A percentile compares a stretch with the other conserved stretches of the same genome.
phyloP scores from a whole-genome alignment of 1,139 yeast genomes.

The Candida mesenterica region DNA sequence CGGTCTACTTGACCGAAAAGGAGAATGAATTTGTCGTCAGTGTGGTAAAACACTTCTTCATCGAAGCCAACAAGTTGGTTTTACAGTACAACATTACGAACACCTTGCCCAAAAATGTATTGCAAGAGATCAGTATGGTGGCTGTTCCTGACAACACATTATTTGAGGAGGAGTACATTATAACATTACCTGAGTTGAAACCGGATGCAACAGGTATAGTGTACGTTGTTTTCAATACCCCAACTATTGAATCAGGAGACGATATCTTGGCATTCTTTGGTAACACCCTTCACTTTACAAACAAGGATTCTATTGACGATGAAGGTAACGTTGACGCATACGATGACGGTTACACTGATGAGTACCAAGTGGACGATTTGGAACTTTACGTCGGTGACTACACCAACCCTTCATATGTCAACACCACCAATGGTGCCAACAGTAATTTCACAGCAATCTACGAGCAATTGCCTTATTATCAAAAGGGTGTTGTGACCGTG shows the following conservation, averaged over 20 bases:
- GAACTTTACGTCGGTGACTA: constrained; percentile 80
- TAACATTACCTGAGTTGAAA: constrained; percentile 69
- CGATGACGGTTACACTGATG: constrained; percentile 92
- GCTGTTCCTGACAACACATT: constrained; percentile 62
- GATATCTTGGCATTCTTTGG: constrained; percentile 56
- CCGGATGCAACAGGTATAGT: constrained; percentile 75
- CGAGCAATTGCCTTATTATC: constrained; percentile 58
- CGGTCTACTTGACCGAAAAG: constrained; percentile 76
- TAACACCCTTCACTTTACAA: constrained; percentile 70
- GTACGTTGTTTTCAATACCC: constrained; percentile 73
- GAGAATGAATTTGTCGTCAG: constrained; percentile 93
- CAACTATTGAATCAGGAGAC: constrained; percentile 35
- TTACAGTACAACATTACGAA: constrained; percentile 83
- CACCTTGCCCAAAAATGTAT: constrained; percentile 73
- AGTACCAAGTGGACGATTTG: constrained; percentile 84
- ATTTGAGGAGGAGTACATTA: constrained; percentile 60
- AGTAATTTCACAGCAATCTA: constrained; percentile 74
- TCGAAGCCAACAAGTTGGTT: constrained; percentile 64
- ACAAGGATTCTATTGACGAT: constrained; percentile 82
- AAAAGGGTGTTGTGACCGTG: constrained; percentile 37
- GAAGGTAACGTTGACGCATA: constrained; percentile 86
- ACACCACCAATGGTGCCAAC: constrained; percentile 25
- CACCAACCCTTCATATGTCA: constrained; percentile 62
- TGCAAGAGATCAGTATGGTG: constrained; percentile 77
- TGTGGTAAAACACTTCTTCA: constrained; percentile 79